These are phyloP conservation scores for Sutorius eximius DNA, from an alignment of 1,284 basidiomycete genomes.

Conservation along the genomic window DNA sequence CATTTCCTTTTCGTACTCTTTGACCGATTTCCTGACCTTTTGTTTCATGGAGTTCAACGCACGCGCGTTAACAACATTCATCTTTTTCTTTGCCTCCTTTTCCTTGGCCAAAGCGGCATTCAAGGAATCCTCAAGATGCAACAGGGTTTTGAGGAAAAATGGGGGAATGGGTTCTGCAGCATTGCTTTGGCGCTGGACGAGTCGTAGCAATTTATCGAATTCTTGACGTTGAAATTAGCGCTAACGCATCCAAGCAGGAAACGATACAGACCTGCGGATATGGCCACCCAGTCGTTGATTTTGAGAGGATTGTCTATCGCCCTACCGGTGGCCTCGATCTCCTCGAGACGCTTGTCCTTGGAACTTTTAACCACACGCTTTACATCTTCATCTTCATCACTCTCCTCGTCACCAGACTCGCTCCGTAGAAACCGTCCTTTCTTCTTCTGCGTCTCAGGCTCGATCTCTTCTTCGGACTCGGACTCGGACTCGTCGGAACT, in stretches of 20 bases:
- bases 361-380: conserved; percentile 80
- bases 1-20: conserved; percentile 87
- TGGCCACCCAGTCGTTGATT: conserved; percentile 96
- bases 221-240: conserved; percentile 51
- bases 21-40: conserved; percentile 89
- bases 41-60: conserved; percentile 97
- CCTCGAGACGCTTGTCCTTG: conserved; percentile 82
- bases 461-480: conserved; percentile 45
- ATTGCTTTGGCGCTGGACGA: conserved; percentile 88
- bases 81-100: conserved; percentile 93
- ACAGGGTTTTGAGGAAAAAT: conserved; percentile 80
- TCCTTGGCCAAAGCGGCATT: conserved; percentile 78
- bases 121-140: conserved; percentile 77
- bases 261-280: conserved; percentile 69
- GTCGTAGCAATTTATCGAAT: conserved; percentile 92
- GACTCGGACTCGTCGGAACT: conserved; percentile 48
- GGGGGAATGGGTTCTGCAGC: conserved; percentile 86
- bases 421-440: conserved; percentile 49
- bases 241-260: background rate
- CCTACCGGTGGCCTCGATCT: conserved; percentile 88
- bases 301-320: conserved; percentile 93
- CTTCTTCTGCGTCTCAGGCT: conserved; percentile 47
- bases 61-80: conserved; percentile 93
- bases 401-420: conserved; percentile 63
- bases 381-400: conserved; percentile 71